Base-by-base conservation (phyloP, 805 yeast species). In the Schwanniomyces occidentalis region DNA sequence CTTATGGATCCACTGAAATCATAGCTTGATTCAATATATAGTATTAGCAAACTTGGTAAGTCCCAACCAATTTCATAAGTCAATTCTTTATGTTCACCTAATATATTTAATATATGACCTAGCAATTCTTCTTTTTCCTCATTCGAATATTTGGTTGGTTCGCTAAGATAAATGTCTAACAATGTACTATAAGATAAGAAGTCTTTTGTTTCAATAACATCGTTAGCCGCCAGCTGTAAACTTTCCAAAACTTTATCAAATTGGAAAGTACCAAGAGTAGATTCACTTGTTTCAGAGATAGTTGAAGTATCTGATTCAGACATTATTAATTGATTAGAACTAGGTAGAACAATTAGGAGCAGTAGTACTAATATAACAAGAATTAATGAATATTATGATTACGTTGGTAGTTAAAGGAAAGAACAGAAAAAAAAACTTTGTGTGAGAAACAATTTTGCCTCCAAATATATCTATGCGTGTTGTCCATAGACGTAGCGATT, bases 31-130 rank as follows among this genome's bases (percentile, higher is more conserved):
- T 64, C 78, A 48, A 82, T 53, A 53, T 72, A 85, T 7, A 69
- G 67, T 28, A 87, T 49, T 5, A 90, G 45, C 32, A 85, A 59
- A 20, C 71, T 73, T 1, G 96, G 96, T n/a, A 90, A 53, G 56
- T 90, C 97, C 97, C 97, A 90, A 2, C 95, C 95, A 41, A 89
- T 78, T 45, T 82, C 84, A 27, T 73, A 68, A 0, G 80, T 65
- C 19, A 87, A 58, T 8, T 70, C 71, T 12, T 69, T 65, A 51
- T 83, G 56, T 0, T 52, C 58, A 3, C 34, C 26, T 20, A 87
- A 56, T 0, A 78, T 61, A 0, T 60, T 63, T 8, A 58, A 45
- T 9, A 89, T 44, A 3, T 64, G 59, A 0, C 52, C 58, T 30
- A 88, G 56, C n/a, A 85, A 52, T 32, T 45, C 36, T 2, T 61